These are phyloP conservation scores for Vishniacozyma victoriae DNA, from an alignment of 768 basidiomycete genomes.

Conservation along the genomic window DNA sequence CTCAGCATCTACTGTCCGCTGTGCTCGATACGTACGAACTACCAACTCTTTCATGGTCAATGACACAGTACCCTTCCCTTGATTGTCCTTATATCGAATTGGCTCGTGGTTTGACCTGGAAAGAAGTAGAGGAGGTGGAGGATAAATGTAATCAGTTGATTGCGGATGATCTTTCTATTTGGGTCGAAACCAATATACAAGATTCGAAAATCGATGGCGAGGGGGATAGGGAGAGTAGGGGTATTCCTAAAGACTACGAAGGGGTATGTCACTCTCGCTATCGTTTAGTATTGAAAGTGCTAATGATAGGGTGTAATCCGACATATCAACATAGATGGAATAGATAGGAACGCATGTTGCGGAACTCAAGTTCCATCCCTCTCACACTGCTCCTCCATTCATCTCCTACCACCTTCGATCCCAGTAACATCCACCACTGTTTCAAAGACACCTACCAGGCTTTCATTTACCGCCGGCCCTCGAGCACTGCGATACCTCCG, in stretches of 20 bases:
- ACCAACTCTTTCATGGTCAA: slow-evolving; percentile 42
- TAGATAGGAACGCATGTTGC: slow-evolving; percentile 55
- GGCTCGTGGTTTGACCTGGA: slow-evolving; percentile 27
- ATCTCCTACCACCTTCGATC: slow-evolving; percentile 61
- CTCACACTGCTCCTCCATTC: slow-evolving; percentile 72
- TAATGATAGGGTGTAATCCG: slow-evolving; percentile 54
- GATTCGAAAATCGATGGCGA: slow-evolving; percentile 10
- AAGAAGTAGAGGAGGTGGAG: slow-evolving; percentile 38
- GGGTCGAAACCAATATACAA: slow-evolving; percentile 42
- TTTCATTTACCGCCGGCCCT: slow-evolving; percentile 78
- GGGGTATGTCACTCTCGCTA: slow-evolving; percentile 27
- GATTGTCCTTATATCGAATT: slow-evolving; percentile 45
- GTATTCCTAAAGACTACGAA: slow-evolving; percentile 44
- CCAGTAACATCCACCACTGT: slow-evolving; percentile 59
- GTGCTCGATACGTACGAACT: slow-evolving; percentile 33
- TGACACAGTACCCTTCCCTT: slow-evolving; percentile 38
- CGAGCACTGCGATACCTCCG: slow-evolving; percentile 63
- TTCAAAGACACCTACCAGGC: slow-evolving; percentile 65
- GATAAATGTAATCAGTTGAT: slow-evolving; percentile 35
- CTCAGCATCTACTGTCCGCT: slow-evolving; percentile 45
- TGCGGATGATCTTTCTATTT: slow-evolving; percentile 26
- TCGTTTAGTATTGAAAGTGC: background rate
- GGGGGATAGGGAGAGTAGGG: slow-evolving; percentile 32
- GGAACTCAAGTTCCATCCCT: slow-evolving; percentile 36
- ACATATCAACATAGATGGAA: slow-evolving; percentile 73